phyloP scores from a whole-genome alignment of 306 rosid species.

The Nissolia schottii region DNA sequence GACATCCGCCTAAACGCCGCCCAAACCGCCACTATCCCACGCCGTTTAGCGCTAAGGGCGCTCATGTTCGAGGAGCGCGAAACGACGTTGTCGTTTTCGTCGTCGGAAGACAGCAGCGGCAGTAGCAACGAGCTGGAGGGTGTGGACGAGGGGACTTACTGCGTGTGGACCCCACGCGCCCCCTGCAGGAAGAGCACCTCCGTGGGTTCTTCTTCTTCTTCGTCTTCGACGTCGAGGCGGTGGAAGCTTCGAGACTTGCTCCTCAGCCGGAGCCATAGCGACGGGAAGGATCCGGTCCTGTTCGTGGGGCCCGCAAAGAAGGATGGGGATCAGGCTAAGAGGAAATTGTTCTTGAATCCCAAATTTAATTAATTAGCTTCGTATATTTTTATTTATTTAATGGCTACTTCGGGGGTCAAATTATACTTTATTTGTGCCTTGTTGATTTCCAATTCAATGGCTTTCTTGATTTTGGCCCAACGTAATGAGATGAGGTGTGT shows the following conservation, averaged over 20 bases:
- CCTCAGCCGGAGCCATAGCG: slow-evolving; percentile 45
- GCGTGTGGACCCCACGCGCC: slow-evolving; percentile 64
- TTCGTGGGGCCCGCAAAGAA: slow-evolving; percentile 21
- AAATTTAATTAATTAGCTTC: not conserved
- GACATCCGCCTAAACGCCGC: slow-evolving; percentile 21
- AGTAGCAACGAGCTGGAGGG: slow-evolving; percentile 37
- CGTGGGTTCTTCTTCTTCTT: slow-evolving; percentile 32
- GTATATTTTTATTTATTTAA: not conserved
- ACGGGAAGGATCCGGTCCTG: slow-evolving; percentile 36
- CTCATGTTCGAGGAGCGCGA: slow-evolving; percentile 65
- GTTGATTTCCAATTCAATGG: not conserved
- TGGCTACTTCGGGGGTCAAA: not conserved
- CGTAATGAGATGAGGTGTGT: not conserved
- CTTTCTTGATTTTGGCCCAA: not conserved
- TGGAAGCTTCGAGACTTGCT: slow-evolving; percentile 72
- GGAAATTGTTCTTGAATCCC: slow-evolving; percentile 28
- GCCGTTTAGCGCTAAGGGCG: slow-evolving; percentile 54
- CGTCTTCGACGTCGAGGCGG: slow-evolving; percentile 46
- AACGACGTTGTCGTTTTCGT: slow-evolving; percentile 14
- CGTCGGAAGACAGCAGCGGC: not conserved
- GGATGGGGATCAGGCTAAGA: slow-evolving; percentile 28
- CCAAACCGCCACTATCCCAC: slow-evolving; percentile 18
- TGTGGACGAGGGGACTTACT: slow-evolving; percentile 45
- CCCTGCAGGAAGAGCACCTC: slow-evolving; percentile 53
- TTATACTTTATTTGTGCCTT: not conserved